These are phyloP conservation scores for Corrigiola litoralis DNA, from an alignment of 179 eudicot genomes.

Conservation along the genomic window DNA sequence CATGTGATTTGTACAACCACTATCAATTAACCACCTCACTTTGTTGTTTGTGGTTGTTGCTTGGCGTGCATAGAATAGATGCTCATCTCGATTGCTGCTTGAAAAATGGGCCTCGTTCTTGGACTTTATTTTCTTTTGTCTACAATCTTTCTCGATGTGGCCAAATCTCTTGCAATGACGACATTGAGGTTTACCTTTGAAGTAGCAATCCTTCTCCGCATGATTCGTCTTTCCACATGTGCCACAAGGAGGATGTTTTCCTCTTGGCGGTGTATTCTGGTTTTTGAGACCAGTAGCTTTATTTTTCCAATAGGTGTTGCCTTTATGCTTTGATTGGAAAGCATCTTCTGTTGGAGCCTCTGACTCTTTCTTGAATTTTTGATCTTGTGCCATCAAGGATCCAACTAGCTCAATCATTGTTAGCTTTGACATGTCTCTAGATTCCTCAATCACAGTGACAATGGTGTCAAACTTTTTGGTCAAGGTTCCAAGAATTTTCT, in stretches of 20 bases:
- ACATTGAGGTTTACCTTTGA: slow-evolving; percentile 5
- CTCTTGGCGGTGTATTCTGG: not conserved
- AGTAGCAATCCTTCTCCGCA: not conserved
- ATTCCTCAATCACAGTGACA: slow-evolving; percentile 7
- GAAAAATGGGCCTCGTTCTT: not conserved
- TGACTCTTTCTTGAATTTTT: not conserved
- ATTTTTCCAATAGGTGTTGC: not conserved
- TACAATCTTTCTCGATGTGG: not conserved
- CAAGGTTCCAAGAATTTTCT: slow-evolving; percentile 8
- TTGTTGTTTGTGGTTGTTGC: not conserved
- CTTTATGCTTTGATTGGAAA: slow-evolving; percentile 7
- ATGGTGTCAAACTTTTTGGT: not conserved
- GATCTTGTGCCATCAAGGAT: slow-evolving; percentile 1
- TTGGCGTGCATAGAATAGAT: not conserved
- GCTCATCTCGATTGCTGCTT: not conserved
- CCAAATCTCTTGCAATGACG: not conserved
- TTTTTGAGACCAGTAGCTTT: not conserved
- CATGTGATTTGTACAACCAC: slow-evolving; percentile 16
- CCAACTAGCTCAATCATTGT: slow-evolving; percentile 3
- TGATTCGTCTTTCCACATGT: slow-evolving; percentile 7
- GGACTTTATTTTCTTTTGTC: not conserved
- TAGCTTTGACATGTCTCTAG: not conserved
- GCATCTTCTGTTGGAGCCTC: slow-evolving; percentile 2
- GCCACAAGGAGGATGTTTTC: not conserved
- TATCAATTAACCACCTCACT: slow-evolving; percentile 9